phyloP scores from a whole-genome alignment of 2,329 filamentous ascomycete genomes.

The Kalmusia sp. region DNA sequence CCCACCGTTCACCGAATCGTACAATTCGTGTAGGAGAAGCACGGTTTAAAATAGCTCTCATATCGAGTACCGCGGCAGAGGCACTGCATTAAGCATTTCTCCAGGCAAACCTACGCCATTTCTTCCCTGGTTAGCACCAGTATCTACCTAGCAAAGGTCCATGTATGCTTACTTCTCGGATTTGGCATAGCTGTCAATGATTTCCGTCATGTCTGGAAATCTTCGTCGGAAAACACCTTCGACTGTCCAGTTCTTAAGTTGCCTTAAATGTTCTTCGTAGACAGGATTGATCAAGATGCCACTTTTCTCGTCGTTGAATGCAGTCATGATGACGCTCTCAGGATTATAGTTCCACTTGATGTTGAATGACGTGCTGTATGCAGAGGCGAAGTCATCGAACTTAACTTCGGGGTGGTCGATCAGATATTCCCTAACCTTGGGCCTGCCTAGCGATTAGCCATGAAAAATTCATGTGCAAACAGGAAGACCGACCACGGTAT shows the following conservation, averaged over 20 bases:
- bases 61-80: conserved; percentile 12
- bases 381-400: conserved; percentile 29
- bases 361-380: conserved; percentile 27
- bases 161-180: conserved; percentile 8
- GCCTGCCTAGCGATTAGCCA: conserved; percentile 13
- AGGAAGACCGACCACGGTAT: conserved; percentile 22
- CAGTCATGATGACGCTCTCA: conserved; percentile 24
- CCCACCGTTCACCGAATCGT: too few relatives aligned
- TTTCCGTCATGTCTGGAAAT: conserved; percentile 29
- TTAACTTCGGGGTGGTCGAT: conserved; percentile 28
- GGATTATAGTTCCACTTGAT: conserved; percentile 32
- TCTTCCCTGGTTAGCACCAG: conserved; percentile 3
- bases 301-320: conserved; percentile 6
- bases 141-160: neutral
- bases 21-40: too few relatives aligned
- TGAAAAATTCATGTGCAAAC: neutral
- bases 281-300: conserved; percentile 30
- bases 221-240: conserved; percentile 19
- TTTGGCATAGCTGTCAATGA: conserved; percentile 25
- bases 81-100: conserved; percentile 10
- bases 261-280: conserved; percentile 32
- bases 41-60: too few relatives aligned
- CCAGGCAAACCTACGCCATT: conserved; percentile 1
- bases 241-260: conserved; percentile 32
- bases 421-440: conserved; percentile 24